Percentiles rank a stretch among this genome's conserved stretches.
These are phyloP conservation scores for Stygiomarasmius scandens DNA, from an alignment of 1,284 basidiomycete species.

Conservation along the genomic window DNA sequence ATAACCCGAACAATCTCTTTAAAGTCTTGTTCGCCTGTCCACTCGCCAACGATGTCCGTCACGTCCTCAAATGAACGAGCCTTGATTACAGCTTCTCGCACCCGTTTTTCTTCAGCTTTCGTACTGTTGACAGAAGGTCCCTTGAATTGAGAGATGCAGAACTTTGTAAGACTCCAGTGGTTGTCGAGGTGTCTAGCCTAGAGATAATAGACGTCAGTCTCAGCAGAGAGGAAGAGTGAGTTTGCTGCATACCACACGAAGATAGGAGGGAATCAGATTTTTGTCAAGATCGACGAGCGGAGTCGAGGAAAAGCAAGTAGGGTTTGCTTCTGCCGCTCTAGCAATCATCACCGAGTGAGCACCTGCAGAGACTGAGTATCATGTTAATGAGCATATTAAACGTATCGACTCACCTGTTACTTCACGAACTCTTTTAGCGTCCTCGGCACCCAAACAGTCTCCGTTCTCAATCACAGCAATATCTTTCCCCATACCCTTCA, in stretches of 20 bases:
- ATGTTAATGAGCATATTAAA: background rate
- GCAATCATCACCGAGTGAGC: conserved; percentile 97
- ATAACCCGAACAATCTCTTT: conserved; percentile 56
- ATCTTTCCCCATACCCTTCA: conserved; percentile 66
- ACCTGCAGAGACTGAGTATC: conserved; percentile 41
- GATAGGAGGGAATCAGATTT: conserved; percentile 75
- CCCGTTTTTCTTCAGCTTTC: conserved; percentile 60
- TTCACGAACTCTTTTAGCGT: conserved; percentile 75
- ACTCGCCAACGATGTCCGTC: conserved; percentile 55
- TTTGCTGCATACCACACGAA: conserved; percentile 67
- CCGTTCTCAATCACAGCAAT: conserved; percentile 94
- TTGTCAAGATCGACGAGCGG: conserved; percentile 73
- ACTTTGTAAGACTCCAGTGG: conserved; percentile 89
- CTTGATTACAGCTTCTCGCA: conserved; percentile 57
- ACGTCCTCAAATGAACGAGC: conserved; percentile 73
- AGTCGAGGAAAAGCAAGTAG: conserved; percentile 78
- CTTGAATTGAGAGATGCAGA: conserved; percentile 84
- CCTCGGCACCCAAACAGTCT: conserved; percentile 82
- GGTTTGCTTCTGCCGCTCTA: conserved; percentile 91
- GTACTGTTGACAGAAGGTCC: conserved; percentile 47
- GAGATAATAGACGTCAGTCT: background rate
- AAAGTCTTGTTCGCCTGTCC: conserved; percentile 68
- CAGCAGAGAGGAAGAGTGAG: background rate
- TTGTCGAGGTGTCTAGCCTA: conserved; percentile 75
- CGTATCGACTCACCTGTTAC: conserved; percentile 63